phyloP scores from a whole-genome alignment of 768 basidiomycete genomes.

The Gyrodon lividus region DNA sequence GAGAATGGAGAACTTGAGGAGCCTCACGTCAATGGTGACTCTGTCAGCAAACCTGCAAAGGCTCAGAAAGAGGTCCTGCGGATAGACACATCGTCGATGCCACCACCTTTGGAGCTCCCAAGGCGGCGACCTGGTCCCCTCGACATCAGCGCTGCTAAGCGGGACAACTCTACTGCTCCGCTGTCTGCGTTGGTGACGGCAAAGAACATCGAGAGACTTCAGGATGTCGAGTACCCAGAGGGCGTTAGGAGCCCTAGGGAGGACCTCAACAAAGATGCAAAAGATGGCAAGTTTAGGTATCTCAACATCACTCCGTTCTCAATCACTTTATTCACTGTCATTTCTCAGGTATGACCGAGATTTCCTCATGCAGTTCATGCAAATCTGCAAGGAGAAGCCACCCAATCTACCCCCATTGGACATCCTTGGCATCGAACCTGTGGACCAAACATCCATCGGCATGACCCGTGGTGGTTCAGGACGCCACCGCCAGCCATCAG shows the following conservation, averaged over 20 bases:
- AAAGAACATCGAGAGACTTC: slow-evolving; percentile 80
- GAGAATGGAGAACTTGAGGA: slow-evolving; percentile 32
- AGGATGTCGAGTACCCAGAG: slow-evolving; percentile 75
- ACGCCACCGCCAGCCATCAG: slow-evolving; percentile 50
- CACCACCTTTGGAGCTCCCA: slow-evolving; percentile 39
- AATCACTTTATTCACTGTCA: slow-evolving; percentile 8
- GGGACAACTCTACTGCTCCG: slow-evolving; percentile 31
- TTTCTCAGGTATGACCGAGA: slow-evolving; percentile 85
- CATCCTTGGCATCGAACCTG: slow-evolving; percentile 86
- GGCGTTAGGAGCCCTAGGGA: slow-evolving; percentile 77
- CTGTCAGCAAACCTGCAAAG: slow-evolving; percentile 40
- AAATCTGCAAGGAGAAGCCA: slow-evolving; percentile 92
- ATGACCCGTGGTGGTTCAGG: slow-evolving; percentile 67
- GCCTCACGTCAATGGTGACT: slow-evolving; percentile 32
- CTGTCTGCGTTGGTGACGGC: slow-evolving; percentile 75
- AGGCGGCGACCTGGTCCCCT: slow-evolving; percentile 68
- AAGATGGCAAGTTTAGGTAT: slow-evolving; percentile 88
- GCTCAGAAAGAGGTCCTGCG: slow-evolving; percentile 53
- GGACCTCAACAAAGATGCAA: slow-evolving; percentile 80
- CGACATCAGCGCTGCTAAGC: slow-evolving; percentile 59
- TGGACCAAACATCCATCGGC: slow-evolving; percentile 48
- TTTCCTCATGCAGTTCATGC: slow-evolving; percentile 97
- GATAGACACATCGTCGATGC: slow-evolving; percentile 57
- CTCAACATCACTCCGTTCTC: background rate
- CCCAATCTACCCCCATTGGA: slow-evolving; percentile 86